phyloP scores from a whole-genome alignment of 1,284 basidiomycete genomes.

The Inonotus hispidus region DNA sequence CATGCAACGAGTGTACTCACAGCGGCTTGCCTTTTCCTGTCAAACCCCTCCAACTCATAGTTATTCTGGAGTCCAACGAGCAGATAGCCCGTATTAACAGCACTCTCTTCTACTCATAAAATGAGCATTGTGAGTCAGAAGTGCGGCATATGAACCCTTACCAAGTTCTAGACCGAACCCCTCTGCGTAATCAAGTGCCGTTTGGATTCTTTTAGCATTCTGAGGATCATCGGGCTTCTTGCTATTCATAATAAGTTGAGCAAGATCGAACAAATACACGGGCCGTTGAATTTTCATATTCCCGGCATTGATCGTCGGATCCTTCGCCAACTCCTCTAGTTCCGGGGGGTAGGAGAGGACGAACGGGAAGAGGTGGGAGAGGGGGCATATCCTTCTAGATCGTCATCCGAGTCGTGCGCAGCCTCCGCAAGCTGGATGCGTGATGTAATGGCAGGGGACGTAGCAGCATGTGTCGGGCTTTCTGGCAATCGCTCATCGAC shows the following conservation, averaged over 20 bases:
- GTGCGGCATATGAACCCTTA: constrained; percentile 29
- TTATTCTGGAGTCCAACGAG: constrained; percentile 78
- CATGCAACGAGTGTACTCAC: constrained; percentile 78
- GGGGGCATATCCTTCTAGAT: constrained; percentile 70
- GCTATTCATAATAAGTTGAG: constrained; percentile 56
- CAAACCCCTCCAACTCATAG: constrained; percentile 76
- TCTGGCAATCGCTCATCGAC: not conserved
- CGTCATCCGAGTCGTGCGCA: constrained; percentile 74
- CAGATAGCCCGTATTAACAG: constrained; percentile 72
- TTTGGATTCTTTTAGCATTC: constrained; percentile 71
- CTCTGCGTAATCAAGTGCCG: constrained; percentile 75
- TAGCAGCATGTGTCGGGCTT: not conserved
- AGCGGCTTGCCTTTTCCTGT: constrained; percentile 70
- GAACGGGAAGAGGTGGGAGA: constrained; percentile 63
- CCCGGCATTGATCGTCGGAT: constrained; percentile 69
- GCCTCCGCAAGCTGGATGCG: constrained; percentile 25
- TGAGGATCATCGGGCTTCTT: constrained; percentile 52
- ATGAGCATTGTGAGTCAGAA: not conserved
- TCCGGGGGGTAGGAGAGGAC: constrained; percentile 76
- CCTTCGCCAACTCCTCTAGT: constrained; percentile 77
- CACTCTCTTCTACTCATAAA: constrained; percentile 69
- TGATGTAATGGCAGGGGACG: not conserved
- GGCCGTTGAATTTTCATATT: constrained; percentile 65
- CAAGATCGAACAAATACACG: constrained; percentile 80
- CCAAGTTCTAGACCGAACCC: constrained; percentile 83